A percentile compares a stretch with the other conserved stretches of the same genome.
Conservation (phyloP, 768 basidiomycete genomes). For the Termitomyces sp. region DNA sequence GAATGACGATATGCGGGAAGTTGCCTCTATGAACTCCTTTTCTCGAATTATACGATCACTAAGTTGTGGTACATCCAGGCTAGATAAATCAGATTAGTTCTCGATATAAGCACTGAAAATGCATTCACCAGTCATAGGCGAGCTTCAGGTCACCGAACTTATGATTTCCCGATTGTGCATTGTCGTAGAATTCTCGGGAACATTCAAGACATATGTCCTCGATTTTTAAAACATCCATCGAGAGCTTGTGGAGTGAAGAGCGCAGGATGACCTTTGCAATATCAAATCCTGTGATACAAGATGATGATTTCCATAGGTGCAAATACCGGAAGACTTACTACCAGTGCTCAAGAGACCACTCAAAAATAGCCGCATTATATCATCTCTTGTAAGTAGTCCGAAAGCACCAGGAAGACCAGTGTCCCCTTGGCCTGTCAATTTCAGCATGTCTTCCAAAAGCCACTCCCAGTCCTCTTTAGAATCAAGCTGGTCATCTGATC, state of each 20-base stretch:
- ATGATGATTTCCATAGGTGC: not conserved
- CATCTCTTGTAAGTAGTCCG: conserved; percentile 62
- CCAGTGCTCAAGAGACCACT: conserved; percentile 81
- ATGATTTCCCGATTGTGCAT: conserved; percentile 87
- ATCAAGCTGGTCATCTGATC: conserved; percentile 43
- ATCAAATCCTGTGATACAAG: conserved; percentile 44
- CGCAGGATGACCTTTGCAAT: conserved; percentile 60
- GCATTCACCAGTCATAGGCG: conserved; percentile 87
- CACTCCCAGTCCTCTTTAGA: conserved; percentile 79
- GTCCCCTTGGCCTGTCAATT: conserved; percentile 62
- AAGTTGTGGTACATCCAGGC: conserved; percentile 66
- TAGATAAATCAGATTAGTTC: conserved; percentile 23
- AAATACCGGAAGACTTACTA: conserved; percentile 49
- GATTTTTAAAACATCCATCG: conserved; percentile 41
- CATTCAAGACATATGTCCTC: conserved; percentile 79
- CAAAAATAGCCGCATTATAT: conserved; percentile 80
- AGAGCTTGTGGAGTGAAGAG: conserved; percentile 39
- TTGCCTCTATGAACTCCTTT: conserved; percentile 95
- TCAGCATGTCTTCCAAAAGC: conserved; percentile 87
- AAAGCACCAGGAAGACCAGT: conserved; percentile 71
- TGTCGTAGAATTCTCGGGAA: conserved; percentile 92
- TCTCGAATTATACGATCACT: conserved; percentile 63
- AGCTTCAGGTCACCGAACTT: conserved; percentile 94
- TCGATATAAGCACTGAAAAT: not conserved
- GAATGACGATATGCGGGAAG: conserved; percentile 91